A percentile compares a stretch with the other conserved stretches of the same genome.
phyloP scores from a whole-genome alignment of 495 filamentous ascomycete species.

The Glarea lozoyensis region DNA sequence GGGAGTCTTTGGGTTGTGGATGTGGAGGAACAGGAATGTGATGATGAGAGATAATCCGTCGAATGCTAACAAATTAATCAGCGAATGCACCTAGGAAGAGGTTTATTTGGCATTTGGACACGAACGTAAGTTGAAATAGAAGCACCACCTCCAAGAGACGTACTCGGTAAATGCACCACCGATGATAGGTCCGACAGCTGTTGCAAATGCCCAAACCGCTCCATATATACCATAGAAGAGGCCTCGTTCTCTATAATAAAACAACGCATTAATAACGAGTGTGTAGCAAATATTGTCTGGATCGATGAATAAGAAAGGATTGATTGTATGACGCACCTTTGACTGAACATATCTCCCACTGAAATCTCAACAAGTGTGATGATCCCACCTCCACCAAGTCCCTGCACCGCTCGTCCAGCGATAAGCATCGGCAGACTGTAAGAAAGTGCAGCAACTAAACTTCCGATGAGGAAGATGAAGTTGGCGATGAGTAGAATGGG shows the following conservation, averaged over 20 bases:
- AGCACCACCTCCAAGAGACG: constrained; percentile 72
- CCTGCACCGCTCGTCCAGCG: constrained; percentile 65
- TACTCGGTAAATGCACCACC: constrained; percentile 50
- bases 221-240: constrained; percentile 47
- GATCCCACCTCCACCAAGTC: constrained; percentile 70
- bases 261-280: too few relatives aligned
- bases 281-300: too few relatives aligned
- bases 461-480: constrained; percentile 63
- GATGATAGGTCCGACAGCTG: constrained; percentile 61
- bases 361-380: constrained; percentile 71
- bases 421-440: constrained; percentile 63
- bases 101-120: too few relatives aligned
- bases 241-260: constrained; percentile 54
- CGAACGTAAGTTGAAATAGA: constrained; percentile 53
- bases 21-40: constrained; percentile 58
- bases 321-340: too few relatives aligned
- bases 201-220: constrained; percentile 63
- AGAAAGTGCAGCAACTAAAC: constrained; percentile 58
- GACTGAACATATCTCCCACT: constrained; percentile 72
- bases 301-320: too few relatives aligned
- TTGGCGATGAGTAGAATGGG: constrained; percentile 65
- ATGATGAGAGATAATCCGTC: constrained; percentile 46
- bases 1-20: constrained; percentile 65
- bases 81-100: constrained; percentile 28
- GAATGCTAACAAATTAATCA: constrained; percentile 36